Base-by-base conservation (phyloP, 2,329 filamentous ascomycete species). In the Monosporascus sp. region DNA sequence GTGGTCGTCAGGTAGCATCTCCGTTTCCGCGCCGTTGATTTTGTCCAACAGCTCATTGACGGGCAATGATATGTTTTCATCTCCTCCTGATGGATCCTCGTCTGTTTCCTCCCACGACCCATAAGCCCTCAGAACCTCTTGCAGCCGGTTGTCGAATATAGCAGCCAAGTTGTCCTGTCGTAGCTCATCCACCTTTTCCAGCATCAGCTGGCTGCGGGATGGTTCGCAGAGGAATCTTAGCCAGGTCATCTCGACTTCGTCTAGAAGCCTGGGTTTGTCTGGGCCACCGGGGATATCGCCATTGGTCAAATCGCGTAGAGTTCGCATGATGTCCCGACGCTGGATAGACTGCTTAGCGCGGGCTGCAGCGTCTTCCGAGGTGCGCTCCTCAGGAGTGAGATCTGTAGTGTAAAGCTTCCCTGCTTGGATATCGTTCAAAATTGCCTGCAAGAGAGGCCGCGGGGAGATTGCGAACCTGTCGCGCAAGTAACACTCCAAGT, bases 131-230 rank as follows among this genome's bases (percentile, higher is more conserved):
- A 68, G 57, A 47, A 62, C 63, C 2, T 56, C 55, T 51, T 67
- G 64, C 17, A 68, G 59, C 24, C 63, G 64, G 34, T 55, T 53
- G 49, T 67, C 62, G 47, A 68, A 66, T 6, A 68, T 44, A 15
- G 62, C 60, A n/a, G 48, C 20, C 22, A 67, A 57, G 48, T 67
- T 66, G 11, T 63, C 54, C 2, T 48, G 9, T 14, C 58, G 60
- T 25, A 48, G 52, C n/a, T 58, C 45, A 6, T 53, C 51, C 47
- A 70, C 63, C 52, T 60, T 48, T 18, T 57, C 54, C 46, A 69
- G 59, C 50, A 67, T 61, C 22, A 63, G 56, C 41, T 62, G 53
- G 11, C 63, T 62, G 11, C 60, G 54, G 31, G 72, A 64, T 18
- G 63, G 58, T 46, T 67, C 34, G 38, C 62, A 62, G 39, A 66